Percentiles rank a stretch among this genome's conserved stretches.
phyloP scores from a whole-genome alignment of 176 grass and related monocot species.

The Canna indica region DNA sequence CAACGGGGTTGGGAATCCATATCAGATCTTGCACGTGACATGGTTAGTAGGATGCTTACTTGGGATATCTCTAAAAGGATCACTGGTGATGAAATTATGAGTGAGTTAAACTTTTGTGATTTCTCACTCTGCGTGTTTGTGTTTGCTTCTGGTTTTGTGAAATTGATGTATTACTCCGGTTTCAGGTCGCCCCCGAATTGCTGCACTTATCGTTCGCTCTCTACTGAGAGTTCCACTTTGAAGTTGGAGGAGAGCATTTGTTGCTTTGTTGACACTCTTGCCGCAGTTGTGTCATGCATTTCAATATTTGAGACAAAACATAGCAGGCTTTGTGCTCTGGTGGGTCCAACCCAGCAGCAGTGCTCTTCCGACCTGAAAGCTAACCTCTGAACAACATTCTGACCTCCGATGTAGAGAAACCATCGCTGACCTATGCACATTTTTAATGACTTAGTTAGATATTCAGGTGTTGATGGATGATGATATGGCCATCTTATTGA shows the following conservation, averaged over 20 bases:
- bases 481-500: too few species aligned
- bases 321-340: conserved; percentile 23
- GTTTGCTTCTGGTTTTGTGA: not conserved
- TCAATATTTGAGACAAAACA: too few species aligned
- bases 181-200: conserved; percentile 8
- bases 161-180: not conserved
- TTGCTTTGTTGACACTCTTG: too few species aligned
- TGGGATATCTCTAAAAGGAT: conserved; percentile 54
- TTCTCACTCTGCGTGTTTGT: not conserved
- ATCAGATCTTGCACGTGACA: too few species aligned
- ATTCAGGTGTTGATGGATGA: too few species aligned
- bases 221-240: conserved; percentile 13
- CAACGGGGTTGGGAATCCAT: too few species aligned
- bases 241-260: conserved; percentile 27
- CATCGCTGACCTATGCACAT: not conserved
- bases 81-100: conserved; percentile 52
- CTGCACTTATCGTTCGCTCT: not conserved
- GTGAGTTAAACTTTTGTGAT: conserved; percentile 26
- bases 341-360: not conserved
- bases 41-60: too few species aligned
- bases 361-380: conserved; percentile 27
- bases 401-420: conserved; percentile 4
- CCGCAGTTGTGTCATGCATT: too few species aligned
- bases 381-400: conserved; percentile 35
- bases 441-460: too few species aligned